A percentile compares a stretch with the other conserved stretches of the same genome.
Conservation (phyloP, 2,329 filamentous ascomycete species). For the Epichloe uncinata region DNA sequence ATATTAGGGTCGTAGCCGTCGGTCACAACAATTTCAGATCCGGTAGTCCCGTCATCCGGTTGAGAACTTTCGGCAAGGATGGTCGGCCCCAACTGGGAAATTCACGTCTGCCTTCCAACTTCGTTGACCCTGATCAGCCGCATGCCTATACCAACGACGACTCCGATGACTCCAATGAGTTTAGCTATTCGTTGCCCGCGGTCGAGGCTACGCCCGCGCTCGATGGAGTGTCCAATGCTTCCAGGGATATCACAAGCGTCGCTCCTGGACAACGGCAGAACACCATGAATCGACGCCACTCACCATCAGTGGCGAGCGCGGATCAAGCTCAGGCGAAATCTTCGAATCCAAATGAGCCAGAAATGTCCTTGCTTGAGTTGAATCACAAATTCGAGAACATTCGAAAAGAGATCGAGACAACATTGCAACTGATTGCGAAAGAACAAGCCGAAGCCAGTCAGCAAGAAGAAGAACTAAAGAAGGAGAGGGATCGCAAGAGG, state of each 20-base stretch:
- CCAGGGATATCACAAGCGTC: conserved; percentile 48
- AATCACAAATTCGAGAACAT: conserved; percentile 71
- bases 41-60: conserved; percentile 69
- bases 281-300: conserved; percentile 61
- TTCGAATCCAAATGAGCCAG: conserved; percentile 37
- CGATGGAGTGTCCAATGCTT: conserved; percentile 45
- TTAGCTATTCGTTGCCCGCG: conserved; percentile 35
- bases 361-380: conserved; percentile 60
- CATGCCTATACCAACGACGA: conserved; percentile 27
- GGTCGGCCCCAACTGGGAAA: conserved; percentile 47
- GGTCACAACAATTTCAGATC: conserved; percentile 88
- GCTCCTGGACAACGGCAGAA: conserved; percentile 25
- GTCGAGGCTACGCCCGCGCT: conserved; percentile 50
- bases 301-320: conserved; percentile 51
- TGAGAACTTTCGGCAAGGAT: conserved; percentile 61
- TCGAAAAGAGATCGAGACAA: conserved; percentile 71
- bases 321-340: conserved; percentile 36
- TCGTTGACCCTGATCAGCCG: conserved; percentile 37
- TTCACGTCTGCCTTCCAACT: conserved; percentile 41
- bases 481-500: conserved; percentile 67
- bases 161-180: conserved; percentile 32
- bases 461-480: conserved; percentile 54
- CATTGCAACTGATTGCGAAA: conserved; percentile 53
- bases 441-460: conserved; percentile 59
- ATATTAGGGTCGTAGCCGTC: conserved; percentile 82